These are phyloP conservation scores for Leishmania aethiopica DNA, from an alignment of 208 protist species.

Conservation along the genomic window DNA sequence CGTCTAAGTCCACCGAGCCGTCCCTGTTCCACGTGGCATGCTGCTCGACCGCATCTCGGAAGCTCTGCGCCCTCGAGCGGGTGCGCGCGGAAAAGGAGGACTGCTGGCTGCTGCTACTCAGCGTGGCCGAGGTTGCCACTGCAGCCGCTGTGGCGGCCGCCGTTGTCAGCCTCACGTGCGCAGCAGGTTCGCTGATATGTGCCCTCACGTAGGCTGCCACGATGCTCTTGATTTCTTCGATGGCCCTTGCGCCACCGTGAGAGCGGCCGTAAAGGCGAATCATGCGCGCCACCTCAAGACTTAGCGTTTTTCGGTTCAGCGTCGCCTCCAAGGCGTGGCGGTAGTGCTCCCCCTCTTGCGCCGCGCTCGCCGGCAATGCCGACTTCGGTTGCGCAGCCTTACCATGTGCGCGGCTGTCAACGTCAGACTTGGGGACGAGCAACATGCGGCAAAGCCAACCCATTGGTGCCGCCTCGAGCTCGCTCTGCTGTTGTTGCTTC, in stretches of 20 bases:
- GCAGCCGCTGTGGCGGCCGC: neutral
- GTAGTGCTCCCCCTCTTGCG: conserved; percentile 3
- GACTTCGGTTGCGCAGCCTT: neutral
- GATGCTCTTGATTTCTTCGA: conserved; percentile 49
- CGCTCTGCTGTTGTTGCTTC: conserved; percentile 4
- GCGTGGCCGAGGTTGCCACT: neutral
- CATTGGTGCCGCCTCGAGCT: conserved; percentile 10
- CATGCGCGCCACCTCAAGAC: conserved; percentile 40
- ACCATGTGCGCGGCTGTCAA: neutral
- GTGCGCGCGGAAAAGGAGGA: neutral
- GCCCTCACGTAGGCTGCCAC: conserved; percentile 29
- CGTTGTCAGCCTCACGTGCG: conserved; percentile 11
- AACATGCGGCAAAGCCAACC: conserved; percentile 23
- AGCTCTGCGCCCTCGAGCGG: neutral
- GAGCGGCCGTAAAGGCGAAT: conserved; percentile 56
- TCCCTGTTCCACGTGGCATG: neutral
- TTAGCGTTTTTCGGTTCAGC: conserved; percentile 37
- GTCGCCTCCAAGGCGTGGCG: conserved; percentile 26
- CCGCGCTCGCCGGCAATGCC: neutral
- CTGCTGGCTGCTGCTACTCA: neutral
- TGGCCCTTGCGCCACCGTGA: conserved; percentile 33
- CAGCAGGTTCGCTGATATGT: conserved; percentile 17
- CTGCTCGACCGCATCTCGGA: neutral
- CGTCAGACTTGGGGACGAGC: neutral
- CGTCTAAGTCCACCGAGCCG: neutral